Base-by-base conservation (phyloP, 2,329 filamentous ascomycete species). In the Nannizzia gypsea region DNA sequence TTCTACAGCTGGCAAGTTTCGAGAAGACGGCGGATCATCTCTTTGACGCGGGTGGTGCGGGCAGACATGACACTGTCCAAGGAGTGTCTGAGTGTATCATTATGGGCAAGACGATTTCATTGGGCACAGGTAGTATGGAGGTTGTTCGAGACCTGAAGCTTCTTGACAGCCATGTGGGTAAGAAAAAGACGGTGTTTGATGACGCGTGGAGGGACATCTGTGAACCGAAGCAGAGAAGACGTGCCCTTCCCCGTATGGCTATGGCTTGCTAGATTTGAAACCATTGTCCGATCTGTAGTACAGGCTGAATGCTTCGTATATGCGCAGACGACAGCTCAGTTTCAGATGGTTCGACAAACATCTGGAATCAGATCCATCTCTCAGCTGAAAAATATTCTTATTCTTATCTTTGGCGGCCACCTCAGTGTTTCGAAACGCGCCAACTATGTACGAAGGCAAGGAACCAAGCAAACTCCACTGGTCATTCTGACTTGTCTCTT, bases 21-120 rank as follows among this genome's bases (percentile, higher is more conserved):
- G 93, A 99, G 75, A 97, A 97, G 82, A 99, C 93, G 54, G 90
- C 93, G 0, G 93, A 99, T 71, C 93, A 99, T 74, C 76, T 99
- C 44, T 99, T 99, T 69, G 92, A 96, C 64, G 93, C 93, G 2
- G 93, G 91, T 5, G 88, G 90, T 3, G 85, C 86, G 60, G 95
- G 95, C 80, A 96, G 96, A 78, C 87, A 84, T 28, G 93, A 99
- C 75, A 81, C 83, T 63, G 95, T 99, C 62, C 89, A 96, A 72
- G 93, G 93, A 67, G 93, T 99, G 8, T 89, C 84, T 59, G 93
- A 99, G 76, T 95, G 90, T 74, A 97, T 99, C 70, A 99, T 99
- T 70, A 93, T 97, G 86, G 93, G 93, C 15, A 92, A 97, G 79
- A 91, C 87, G 46, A 95, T 97, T 82, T 83, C 82, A 50, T 80